Base-by-base conservation (phyloP, 129 eudicot genomes). In the Deinandra increscens region DNA sequence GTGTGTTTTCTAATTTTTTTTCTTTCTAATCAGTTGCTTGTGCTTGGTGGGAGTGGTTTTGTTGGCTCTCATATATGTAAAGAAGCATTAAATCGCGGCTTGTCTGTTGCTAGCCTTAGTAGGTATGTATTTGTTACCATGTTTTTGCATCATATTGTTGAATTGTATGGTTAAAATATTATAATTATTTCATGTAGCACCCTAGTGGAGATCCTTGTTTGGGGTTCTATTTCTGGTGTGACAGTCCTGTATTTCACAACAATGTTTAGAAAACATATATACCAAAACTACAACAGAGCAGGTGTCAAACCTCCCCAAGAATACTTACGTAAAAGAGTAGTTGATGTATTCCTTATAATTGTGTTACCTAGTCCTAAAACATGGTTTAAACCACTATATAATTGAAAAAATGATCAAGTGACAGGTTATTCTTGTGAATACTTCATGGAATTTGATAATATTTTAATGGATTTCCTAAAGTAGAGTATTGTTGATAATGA, bases 1-100 rank as follows among this genome's bases (percentile, higher is more conserved):
- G 39, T 41, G 36, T 55, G 41, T 33, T 0, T 48, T 49, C 9
- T 9, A 42, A 20, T 26, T 75, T 50, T 23, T 75, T 10, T 6
- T 58, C 22, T 38, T 48, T 68, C 20, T 29, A 53, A 74, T 65
- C 70, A 93, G 99, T 71, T 93, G 59, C 99, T 93, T 61, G 95
- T 93, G 70, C 79, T 93, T 36, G 99, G 99, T 55, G 99, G 99
- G 61, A 93, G 81, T 79, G 99, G 99, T 14, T 93, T 87, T 83
- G 95, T 93, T 65, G 97, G 99, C 43, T 93, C 99, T 51, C 95
- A 93, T 77, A 37, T 93, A 39, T 93, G 96, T 75, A 77, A 87
- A 79, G 97, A 93, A 76, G 99, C 99, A 55, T 37, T 87, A 37
- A 70, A 74, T 49, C 87, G 84, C 9, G 95, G 97, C 6, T 75